phyloP scores from a whole-genome alignment of 2,329 filamentous ascomycete genomes.

The Fusarium sarcochroum region DNA sequence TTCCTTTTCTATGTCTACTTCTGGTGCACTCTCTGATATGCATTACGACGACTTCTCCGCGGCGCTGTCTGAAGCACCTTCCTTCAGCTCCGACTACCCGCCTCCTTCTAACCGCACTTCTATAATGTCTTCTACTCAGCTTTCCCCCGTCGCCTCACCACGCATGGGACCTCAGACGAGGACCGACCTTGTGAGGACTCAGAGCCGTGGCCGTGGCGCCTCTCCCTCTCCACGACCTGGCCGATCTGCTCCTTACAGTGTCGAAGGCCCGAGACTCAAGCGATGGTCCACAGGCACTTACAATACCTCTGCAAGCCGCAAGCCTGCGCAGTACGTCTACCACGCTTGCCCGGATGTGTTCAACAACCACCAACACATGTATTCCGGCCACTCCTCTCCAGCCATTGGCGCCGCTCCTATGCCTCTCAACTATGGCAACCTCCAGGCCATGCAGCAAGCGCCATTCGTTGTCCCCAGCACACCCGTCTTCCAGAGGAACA shows the following conservation, averaged over 20 bases:
- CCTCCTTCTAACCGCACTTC: slow-evolving; percentile 77
- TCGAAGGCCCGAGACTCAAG: slow-evolving; percentile 77
- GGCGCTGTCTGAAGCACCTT: slow-evolving; percentile 75
- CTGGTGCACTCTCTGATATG: slow-evolving; percentile 75
- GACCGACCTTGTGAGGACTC: slow-evolving; percentile 72
- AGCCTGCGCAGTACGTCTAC: slow-evolving; percentile 74
- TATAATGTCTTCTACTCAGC: slow-evolving; percentile 77
- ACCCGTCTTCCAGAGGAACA: slow-evolving; percentile 67
- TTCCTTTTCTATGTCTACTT: slow-evolving; percentile 80
- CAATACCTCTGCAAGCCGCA: slow-evolving; percentile 67
- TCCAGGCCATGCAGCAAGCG: slow-evolving; percentile 68
- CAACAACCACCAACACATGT: slow-evolving; percentile 69
- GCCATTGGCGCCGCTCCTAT: slow-evolving; percentile 62
- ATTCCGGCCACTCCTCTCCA: slow-evolving; percentile 57
- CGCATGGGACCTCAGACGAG: slow-evolving; percentile 73
- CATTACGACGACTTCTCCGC: slow-evolving; percentile 80
- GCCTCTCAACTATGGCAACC: slow-evolving; percentile 68
- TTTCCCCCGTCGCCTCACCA: slow-evolving; percentile 81
- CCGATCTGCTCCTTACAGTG: slow-evolving; percentile 78
- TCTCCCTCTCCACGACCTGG: slow-evolving; percentile 79
- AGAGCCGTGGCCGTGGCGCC: slow-evolving; percentile 75
- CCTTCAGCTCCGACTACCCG: slow-evolving; percentile 77
- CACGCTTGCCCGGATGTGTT: slow-evolving; percentile 73
- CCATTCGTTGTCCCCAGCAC: slow-evolving; percentile 69
- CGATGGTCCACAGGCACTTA: slow-evolving; percentile 85